Conservation (phyloP, 352 stramenopile genomes). For the Pythium utonaiense region DNA sequence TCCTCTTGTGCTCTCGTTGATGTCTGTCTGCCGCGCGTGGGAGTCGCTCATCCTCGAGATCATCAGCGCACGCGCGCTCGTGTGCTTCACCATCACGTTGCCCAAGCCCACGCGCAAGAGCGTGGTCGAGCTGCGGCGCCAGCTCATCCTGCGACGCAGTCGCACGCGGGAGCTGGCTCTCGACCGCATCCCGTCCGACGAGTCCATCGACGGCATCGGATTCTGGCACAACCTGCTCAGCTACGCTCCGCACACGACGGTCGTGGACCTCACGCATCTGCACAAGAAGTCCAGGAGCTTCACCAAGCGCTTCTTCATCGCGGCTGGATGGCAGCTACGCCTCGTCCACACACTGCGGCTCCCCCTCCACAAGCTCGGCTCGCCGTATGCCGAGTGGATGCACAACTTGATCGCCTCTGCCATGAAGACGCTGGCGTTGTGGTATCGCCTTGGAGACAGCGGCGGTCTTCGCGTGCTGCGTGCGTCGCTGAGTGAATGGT, state of each 20-base stretch:
- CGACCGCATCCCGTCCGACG: neutral
- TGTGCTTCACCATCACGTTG: neutral
- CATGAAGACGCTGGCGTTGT: neutral
- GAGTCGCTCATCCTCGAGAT: neutral
- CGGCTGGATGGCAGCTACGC: neutral
- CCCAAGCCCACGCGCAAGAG: neutral
- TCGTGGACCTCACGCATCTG: neutral
- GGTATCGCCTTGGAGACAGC: neutral
- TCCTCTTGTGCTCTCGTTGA: no score
- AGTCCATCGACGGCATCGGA: neutral
- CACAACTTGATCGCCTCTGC: neutral
- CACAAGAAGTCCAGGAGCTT: neutral
- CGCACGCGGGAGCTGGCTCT: neutral
- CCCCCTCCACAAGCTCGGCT: neutral
- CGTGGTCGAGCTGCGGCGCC: neutral
- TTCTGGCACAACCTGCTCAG: neutral
- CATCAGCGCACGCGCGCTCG: neutral
- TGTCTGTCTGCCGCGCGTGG: neutral
- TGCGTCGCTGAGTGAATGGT: neutral
- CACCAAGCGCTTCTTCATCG: neutral
- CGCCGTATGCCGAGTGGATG: neutral
- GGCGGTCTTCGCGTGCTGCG: neutral
- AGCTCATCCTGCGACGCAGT: conserved; percentile 1
- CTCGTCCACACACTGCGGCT: neutral
- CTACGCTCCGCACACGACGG: neutral